Percentiles rank a stretch among this genome's conserved stretches.
These are phyloP conservation scores for Lactarius tabidus DNA, from an alignment of 768 basidiomycete species.

Conservation along the genomic window DNA sequence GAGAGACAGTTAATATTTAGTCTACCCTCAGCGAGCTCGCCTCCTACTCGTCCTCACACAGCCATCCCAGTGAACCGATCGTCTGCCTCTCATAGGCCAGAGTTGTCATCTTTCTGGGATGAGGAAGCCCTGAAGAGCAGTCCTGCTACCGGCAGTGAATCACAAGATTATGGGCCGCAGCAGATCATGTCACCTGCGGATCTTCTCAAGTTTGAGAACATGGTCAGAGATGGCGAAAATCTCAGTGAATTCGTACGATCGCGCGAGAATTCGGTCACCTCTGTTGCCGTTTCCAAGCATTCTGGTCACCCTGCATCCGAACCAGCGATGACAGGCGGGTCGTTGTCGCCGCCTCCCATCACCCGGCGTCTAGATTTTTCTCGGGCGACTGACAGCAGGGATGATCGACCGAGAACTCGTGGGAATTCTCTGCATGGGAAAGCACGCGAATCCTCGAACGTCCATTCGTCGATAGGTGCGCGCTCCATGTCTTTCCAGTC, in stretches of 20 bases:
- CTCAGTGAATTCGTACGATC: slow-evolving; percentile 15
- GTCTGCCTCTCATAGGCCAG: neutral
- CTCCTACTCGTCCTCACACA: slow-evolving; percentile 7
- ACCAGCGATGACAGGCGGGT: neutral
- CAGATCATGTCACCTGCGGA: slow-evolving; percentile 67
- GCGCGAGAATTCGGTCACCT: slow-evolving; percentile 17
- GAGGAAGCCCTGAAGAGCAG: slow-evolving; percentile 37
- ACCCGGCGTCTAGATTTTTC: slow-evolving; percentile 3
- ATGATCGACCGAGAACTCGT: slow-evolving; percentile 2
- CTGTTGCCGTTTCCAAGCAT: slow-evolving; percentile 13
- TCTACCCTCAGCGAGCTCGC: slow-evolving; percentile 26
- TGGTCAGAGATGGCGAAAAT: slow-evolving; percentile 35
- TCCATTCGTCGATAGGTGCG: neutral
- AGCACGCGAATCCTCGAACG: neutral
- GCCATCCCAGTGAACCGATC: neutral
- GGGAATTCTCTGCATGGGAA: slow-evolving; percentile 9
- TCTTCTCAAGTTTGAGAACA: slow-evolving; percentile 56
- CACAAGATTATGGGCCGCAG: slow-evolving; percentile 53
- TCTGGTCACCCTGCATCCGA: neutral
- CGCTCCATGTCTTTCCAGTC: slow-evolving; percentile 25
- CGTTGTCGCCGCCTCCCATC: slow-evolving; percentile 8
- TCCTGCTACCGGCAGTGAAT: slow-evolving; percentile 36
- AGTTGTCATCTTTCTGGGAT: slow-evolving; percentile 45
- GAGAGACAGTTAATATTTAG: slow-evolving; percentile 55
- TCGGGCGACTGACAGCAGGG: neutral